Evolutionary conservation across 805 yeast species (phyloP).

Genomic region (Peterozyma toletana): DNA sequence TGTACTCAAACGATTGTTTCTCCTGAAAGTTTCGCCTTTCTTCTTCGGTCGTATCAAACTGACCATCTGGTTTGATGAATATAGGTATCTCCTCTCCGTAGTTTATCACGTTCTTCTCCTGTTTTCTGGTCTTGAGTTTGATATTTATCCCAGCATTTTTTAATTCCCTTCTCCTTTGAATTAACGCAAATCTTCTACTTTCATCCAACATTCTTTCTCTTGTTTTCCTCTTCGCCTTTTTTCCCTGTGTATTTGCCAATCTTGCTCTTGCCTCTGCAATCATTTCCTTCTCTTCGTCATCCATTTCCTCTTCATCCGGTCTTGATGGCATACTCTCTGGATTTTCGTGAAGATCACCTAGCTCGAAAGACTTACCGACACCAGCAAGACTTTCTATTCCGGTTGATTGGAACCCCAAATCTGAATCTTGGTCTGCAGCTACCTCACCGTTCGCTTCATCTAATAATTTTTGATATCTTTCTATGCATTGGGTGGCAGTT

Average conservation of each 20-base stretch:
- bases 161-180: conserved; percentile 76
- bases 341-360: conserved; percentile 58
- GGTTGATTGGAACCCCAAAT: conserved; percentile 38
- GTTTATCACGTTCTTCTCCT: conserved; percentile 56
- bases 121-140: conserved; percentile 40
- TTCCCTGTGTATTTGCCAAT: conserved; percentile 87
- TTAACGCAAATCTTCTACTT: conserved; percentile 62
- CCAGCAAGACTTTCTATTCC: conserved; percentile 37
- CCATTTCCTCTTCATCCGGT: conserved; percentile 75
- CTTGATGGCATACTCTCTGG: conserved; percentile 76
- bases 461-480: conserved; percentile 69
- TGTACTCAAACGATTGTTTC: conserved; percentile 31
- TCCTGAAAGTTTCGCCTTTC: conserved; percentile 41
- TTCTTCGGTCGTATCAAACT: conserved; percentile 59
- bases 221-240: conserved; percentile 85
- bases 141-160: conserved; percentile 70
- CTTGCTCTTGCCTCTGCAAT: conserved; percentile 91
- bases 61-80: conserved; percentile 61
- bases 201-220: conserved; percentile 80
- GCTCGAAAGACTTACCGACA: conserved; percentile 17
- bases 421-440: conserved; percentile 6
- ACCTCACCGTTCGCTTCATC: conserved; percentile 36
- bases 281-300: conserved; percentile 89
- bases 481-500: conserved; percentile 82
- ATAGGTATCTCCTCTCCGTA: conserved; percentile 80